phyloP scores from a whole-genome alignment of 1,284 basidiomycete genomes.

The Leccinum fuscescens region DNA sequence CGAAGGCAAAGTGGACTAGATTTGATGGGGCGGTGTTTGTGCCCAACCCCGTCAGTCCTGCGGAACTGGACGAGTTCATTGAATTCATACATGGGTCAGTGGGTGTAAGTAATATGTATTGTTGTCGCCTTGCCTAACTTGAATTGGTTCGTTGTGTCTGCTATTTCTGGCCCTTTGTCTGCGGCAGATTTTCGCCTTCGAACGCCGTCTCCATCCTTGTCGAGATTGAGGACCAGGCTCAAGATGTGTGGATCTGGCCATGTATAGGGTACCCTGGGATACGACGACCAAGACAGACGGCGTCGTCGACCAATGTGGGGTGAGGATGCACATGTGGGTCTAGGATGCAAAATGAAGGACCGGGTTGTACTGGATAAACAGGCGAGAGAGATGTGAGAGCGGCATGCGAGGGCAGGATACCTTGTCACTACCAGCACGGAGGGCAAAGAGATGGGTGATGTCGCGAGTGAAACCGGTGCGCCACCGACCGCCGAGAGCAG shows the following conservation, averaged over 20 bases:
- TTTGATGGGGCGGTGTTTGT: too few species aligned
- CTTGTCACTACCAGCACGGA: conserved; percentile 49
- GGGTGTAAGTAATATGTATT: too few species aligned
- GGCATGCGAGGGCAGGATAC: conserved; percentile 3
- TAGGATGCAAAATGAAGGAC: conserved; percentile 57
- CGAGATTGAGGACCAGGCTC: conserved; percentile 21
- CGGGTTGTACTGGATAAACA: conserved; percentile 44
- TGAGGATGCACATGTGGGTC: conserved; percentile 19
- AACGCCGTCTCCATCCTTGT: conserved; percentile 19
- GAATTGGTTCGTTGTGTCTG: neutral
- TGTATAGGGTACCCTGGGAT: conserved; percentile 63
- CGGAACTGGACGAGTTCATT: too few species aligned
- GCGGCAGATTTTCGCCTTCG: conserved; percentile 16
- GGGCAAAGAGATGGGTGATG: conserved; percentile 81
- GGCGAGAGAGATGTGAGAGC: neutral
- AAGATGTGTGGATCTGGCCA: conserved; percentile 70
- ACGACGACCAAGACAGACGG: conserved; percentile 58
- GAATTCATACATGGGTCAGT: too few species aligned
- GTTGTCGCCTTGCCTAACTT: too few species aligned
- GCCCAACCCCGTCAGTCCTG: too few species aligned
- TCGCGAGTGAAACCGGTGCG: conserved; percentile 73
- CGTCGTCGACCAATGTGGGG: conserved; percentile 78
- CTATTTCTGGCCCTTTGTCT: conserved; percentile 4
- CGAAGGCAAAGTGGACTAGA: too few species aligned
- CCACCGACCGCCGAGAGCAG: conserved; percentile 81